phyloP scores from a whole-genome alignment of 2,329 filamentous ascomycete genomes.

The Microcyclospora pomicola region DNA sequence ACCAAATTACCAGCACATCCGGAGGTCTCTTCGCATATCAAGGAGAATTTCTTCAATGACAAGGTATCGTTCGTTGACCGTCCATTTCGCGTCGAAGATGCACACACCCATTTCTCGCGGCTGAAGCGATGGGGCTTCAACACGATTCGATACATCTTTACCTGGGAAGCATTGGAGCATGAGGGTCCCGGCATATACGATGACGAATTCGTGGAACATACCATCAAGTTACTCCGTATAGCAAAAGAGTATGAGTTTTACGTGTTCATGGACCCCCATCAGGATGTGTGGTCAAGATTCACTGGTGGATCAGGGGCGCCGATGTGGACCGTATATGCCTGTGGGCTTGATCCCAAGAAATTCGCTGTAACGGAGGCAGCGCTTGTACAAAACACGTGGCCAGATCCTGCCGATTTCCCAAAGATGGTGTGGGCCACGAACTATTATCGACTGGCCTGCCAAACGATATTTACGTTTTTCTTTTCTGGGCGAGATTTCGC shows the following conservation, averaged over 20 bases:
- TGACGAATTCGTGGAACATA: slow-evolving; percentile 84
- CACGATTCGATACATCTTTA: slow-evolving; percentile 90
- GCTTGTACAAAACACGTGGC: slow-evolving; percentile 87
- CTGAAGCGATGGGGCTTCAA: slow-evolving; percentile 89
- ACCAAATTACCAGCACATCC: slow-evolving; percentile 78
- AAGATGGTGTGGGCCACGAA: slow-evolving; percentile 99
- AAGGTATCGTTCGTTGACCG: slow-evolving; percentile 76
- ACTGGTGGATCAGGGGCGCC: slow-evolving; percentile 90
- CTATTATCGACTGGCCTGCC: slow-evolving; percentile 73
- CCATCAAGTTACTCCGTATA: slow-evolving; percentile 67
- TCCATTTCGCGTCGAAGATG: slow-evolving; percentile 72
- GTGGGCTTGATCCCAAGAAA: slow-evolving; percentile 71
- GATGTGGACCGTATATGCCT: slow-evolving; percentile 95
- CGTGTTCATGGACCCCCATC: slow-evolving; percentile 96
- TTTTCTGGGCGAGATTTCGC: slow-evolving; percentile 85
- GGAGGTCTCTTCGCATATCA: slow-evolving; percentile 64
- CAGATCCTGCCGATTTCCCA: slow-evolving; percentile 70
- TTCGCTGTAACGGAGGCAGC: slow-evolving; percentile 83
- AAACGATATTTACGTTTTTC: slow-evolving; percentile 88
- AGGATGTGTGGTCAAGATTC: slow-evolving; percentile 96
- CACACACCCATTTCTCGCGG: slow-evolving; percentile 72
- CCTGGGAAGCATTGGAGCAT: slow-evolving; percentile 97
- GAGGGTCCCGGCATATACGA: slow-evolving; percentile 84
- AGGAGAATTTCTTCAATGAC: slow-evolving; percentile 80
- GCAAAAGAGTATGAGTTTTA: slow-evolving; percentile 89